Evolutionary conservation across 225 moss, liverwort and hornwort genomes (phyloP).

Genomic region (Anthoceros angustus): DNA sequence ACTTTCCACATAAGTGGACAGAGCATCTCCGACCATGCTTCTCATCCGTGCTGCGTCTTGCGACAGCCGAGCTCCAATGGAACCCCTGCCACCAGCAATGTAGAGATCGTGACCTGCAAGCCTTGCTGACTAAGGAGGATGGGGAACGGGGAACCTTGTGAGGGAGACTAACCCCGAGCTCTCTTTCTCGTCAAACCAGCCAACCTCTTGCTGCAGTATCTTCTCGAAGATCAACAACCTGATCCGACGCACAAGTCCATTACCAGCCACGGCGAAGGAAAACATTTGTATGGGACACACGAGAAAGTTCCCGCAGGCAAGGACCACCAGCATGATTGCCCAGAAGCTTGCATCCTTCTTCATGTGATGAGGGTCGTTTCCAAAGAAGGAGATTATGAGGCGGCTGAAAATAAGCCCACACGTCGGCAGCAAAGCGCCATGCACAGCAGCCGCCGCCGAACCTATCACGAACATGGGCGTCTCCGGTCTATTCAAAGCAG

Average conservation of each 20-base stretch:
- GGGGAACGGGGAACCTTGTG: no score
- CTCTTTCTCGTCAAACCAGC: constrained; percentile 4
- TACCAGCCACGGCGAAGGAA: constrained; percentile 7
- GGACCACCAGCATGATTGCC: constrained; percentile 6
- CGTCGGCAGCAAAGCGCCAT: constrained; percentile 9
- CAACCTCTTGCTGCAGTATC: not conserved
- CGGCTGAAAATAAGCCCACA: constrained; percentile 2
- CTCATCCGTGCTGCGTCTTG: constrained; percentile 1
- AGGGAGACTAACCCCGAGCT: not conserved
- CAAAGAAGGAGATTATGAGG: constrained; percentile 6
- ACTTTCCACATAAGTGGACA: constrained; percentile 1
- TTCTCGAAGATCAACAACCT: not conserved
- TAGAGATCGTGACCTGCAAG: not conserved
- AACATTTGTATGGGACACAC: constrained; percentile 4
- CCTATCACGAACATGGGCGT: constrained; percentile 4
- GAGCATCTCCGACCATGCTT: constrained; percentile 3
- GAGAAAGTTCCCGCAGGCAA: constrained; percentile 7
- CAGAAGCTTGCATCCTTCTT: constrained; percentile 7
- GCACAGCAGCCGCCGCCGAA: constrained; percentile 5
- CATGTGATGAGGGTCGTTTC: not conserved
- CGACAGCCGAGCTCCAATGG: not conserved
- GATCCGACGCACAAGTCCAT: constrained; percentile 1
- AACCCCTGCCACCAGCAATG: not conserved
- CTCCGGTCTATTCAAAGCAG: constrained; percentile 9
- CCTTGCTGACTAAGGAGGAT: not conserved